A percentile compares a stretch with the other conserved stretches of the same genome.
Conservation (phyloP, 2,329 filamentous ascomycete species). For the Mycogone perniciosa region DNA sequence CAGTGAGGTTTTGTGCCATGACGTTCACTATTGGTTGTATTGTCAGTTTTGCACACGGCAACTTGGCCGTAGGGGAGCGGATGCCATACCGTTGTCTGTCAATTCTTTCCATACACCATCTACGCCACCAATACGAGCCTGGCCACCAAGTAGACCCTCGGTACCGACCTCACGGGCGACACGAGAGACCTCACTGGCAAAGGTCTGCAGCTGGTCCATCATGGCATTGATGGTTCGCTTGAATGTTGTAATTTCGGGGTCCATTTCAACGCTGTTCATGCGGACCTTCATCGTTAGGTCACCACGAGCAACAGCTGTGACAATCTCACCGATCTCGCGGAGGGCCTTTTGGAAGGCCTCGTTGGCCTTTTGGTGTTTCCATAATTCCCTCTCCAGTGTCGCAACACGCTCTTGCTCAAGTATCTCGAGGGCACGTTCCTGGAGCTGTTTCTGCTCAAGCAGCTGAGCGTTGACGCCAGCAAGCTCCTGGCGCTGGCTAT, state of each 20-base stretch:
- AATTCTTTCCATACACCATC: slow-evolving; percentile 97
- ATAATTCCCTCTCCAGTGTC: slow-evolving; percentile 83
- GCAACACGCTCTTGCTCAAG: slow-evolving; percentile 85
- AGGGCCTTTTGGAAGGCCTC: slow-evolving; percentile 97
- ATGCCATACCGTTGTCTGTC: slow-evolving; percentile 65
- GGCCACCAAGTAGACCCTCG: slow-evolving; percentile 86
- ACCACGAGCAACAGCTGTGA: slow-evolving; percentile 90
- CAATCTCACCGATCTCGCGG: slow-evolving; percentile 93
- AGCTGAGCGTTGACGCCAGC: slow-evolving; percentile 81
- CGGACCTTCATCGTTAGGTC: slow-evolving; percentile 95
- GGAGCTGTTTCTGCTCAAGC: slow-evolving; percentile 75
- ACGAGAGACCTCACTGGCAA: slow-evolving; percentile 91
- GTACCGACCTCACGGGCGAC: slow-evolving; percentile 94
- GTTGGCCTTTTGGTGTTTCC: slow-evolving; percentile 97
- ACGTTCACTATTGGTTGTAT: slow-evolving; percentile 55
- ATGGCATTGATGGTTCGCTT: slow-evolving; percentile 98
- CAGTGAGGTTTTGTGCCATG: slow-evolving; percentile 76
- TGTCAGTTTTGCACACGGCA: slow-evolving; percentile 1
- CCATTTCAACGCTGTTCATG: slow-evolving; percentile 93
- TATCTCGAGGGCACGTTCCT: slow-evolving; percentile 73
- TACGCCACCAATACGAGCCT: slow-evolving; percentile 88
- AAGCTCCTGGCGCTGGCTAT: slow-evolving; percentile 79
- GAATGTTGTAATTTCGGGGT: slow-evolving; percentile 95
- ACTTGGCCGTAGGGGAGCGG: not conserved
- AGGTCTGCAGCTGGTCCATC: slow-evolving; percentile 97